Evolutionary conservation across 1,284 basidiomycete species (phyloP), one percentile per base, ranked within the genome.

Genomic region (Leccinum fallax): DNA sequence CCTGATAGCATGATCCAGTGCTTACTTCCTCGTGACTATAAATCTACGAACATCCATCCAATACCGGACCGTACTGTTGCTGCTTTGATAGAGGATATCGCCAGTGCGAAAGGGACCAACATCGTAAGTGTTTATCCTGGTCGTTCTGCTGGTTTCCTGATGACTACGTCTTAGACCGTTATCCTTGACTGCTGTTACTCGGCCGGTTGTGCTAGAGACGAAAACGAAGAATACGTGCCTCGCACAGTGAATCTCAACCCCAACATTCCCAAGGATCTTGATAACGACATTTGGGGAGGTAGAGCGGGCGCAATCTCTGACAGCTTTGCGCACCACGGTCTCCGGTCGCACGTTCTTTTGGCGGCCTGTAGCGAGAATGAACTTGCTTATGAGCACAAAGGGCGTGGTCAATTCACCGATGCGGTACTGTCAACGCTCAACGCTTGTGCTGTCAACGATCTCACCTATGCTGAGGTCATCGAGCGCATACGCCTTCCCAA

Each of bases 101-200:
- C 80, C 16, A 70, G 71, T 30, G 71, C 65, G 38, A 89, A 88
- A 66, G 87, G 87, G 21, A 76, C 86, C 70, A 89, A 88, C 60
- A 83, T 89, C 65, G 68, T 60, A 51, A 3, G 64, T 57, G 9
- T 3, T 8, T 13, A 10, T 5, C 8, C 7, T 11, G 15, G 3
- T 8, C 10, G 10, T 0, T 21, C 8, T 21, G 24, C 19, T 53
- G 15, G 15, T 49, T 19, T 28, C 2, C 36, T 58, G 43, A 46
- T 34, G 8, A 36, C 36, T 5, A 21, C 9, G 1, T 36, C 24
- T 55, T 55, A 69, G 69, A 84, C 82, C 4, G 73, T 89, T 60
- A 80, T 88, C 53, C 75, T 88, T 49, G 87, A 89, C 68, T 81
- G 83, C 60, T 87, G 84, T 68, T 86, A 87, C 72, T 80, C 81